Base-by-base conservation (phyloP, 768 basidiomycete species). In the Plicaturopsis crispa region DNA sequence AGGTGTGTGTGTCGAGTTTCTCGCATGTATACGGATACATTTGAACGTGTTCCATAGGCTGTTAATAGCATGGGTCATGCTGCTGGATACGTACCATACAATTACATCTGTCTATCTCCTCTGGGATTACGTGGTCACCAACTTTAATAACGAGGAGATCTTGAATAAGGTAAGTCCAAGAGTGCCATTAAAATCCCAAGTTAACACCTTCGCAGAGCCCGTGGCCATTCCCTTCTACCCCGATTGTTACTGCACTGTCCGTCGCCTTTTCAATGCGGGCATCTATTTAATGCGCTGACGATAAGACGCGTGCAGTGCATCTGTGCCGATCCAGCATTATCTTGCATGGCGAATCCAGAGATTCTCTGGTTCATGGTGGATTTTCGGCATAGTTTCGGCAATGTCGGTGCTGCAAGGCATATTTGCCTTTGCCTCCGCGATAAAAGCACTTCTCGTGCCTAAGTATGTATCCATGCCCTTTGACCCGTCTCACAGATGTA, bases 321-420 rank as follows among this genome's bases (percentile, higher is more conserved):
- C 56, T 2, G 52, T 55, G 23, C 58, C 58, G 6, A 56, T 58
- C 24, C 56, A 60, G 44, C 38, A 54, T 13, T 60, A 52, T 36
- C 50, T 60, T 14, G 50, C 56, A 2, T 58, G 55, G 55, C 49
- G 58, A 13, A 58, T 60, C 30, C 46, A 41, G 24, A 37, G 45
- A 14, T 50, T 58, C 28, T 48, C 56, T 2, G 38, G 42, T 3
- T 56, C 54, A 3, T 44, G 23, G 31, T 37, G 44, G 24, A 44
- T 55, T 2, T 60, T 56, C 30, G 32, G 35, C 14, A 43, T 23
- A 3, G 36, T 57, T n/a, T 24, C 44, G 14, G 23, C 39, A 2
- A 18, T 57, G 19, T 37, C 57, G 7, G 23, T 47, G 6, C 47
- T 48, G 6, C 56, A 59, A 33, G 47, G 53, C 4, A 38, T 46